phyloP scores from a whole-genome alignment of 164 flowering plant genomes.

The Dillenia turbinata region DNA sequence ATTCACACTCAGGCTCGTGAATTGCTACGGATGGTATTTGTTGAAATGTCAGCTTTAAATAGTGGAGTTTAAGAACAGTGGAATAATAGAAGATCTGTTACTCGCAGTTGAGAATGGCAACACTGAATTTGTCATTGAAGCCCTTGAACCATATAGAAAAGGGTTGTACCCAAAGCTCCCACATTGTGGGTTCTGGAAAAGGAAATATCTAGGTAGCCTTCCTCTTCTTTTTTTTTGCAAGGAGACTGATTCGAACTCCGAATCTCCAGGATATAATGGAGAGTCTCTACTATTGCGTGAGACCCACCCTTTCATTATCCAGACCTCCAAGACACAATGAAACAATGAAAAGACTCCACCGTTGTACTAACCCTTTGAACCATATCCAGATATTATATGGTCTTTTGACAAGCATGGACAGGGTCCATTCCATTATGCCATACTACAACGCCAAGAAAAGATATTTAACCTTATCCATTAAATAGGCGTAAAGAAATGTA shows the following conservation, averaged over 20 bases:
- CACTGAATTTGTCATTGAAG: neutral
- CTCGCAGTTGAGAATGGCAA: neutral
- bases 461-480: constrained; percentile 5
- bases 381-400: neutral
- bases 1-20: constrained; percentile 2
- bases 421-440: neutral
- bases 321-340: too few relatives aligned
- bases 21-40: constrained; percentile 2
- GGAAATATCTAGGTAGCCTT: too few relatives aligned
- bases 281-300: too few relatives aligned
- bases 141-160: neutral
- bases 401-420: constrained; percentile 1
- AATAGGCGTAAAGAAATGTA: constrained; percentile 4
- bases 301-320: too few relatives aligned
- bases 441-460: too few relatives aligned
- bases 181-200: too few relatives aligned
- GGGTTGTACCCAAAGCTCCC: too few relatives aligned
- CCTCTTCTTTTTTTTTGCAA: too few relatives aligned
- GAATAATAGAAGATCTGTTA: neutral
- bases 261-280: too few relatives aligned
- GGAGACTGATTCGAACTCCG: too few relatives aligned
- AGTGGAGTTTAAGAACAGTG: neutral
- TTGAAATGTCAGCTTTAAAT: neutral
- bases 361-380: too few relatives aligned
- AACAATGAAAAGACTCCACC: too few relatives aligned